phyloP scores from a whole-genome alignment of 176 grass and related monocot genomes.

The Cenchrus purpureus region DNA sequence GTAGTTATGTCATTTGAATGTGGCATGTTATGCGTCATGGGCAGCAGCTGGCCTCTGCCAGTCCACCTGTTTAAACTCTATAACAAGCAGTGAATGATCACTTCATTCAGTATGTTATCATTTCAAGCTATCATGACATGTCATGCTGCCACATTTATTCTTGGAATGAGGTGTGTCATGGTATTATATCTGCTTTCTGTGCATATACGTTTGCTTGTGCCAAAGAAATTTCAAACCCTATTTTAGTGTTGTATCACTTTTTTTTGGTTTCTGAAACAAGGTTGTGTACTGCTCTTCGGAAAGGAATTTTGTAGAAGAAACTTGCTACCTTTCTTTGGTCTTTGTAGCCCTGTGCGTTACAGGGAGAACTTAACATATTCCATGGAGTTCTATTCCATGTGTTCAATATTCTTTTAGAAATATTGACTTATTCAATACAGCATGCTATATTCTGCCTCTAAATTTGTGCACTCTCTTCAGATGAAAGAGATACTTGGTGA shows the following conservation, averaged over 20 bases:
- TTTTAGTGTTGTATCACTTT: background rate
- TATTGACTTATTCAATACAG: conserved; percentile 16
- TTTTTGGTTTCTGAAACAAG: background rate
- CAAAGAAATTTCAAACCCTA: conserved; percentile 8
- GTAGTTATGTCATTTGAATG: conserved; percentile 9
- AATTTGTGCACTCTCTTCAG: conserved; percentile 44
- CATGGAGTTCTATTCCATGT: background rate
- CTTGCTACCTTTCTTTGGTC: background rate
- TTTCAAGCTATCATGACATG: conserved; percentile 6
- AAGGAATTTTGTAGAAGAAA: conserved; percentile 4
- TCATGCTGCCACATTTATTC: conserved; percentile 29
- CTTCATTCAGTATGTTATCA: conserved; percentile 14
- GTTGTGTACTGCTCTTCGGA: background rate
- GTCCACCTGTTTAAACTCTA: conserved; percentile 27
- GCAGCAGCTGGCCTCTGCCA: background rate
- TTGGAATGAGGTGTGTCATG: background rate
- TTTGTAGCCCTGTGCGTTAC: background rate
- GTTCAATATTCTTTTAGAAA: conserved; percentile 25
- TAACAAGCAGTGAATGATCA: background rate
- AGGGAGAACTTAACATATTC: conserved; percentile 20
- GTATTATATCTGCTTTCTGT: background rate
- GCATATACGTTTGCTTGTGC: background rate
- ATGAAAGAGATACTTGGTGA: conserved; percentile 87
- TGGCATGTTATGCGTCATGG: conserved; percentile 18
- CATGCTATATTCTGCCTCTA: conserved; percentile 5